phyloP scores from a whole-genome alignment of 2,329 filamentous ascomycete species.

The Mycocentrospora acerina region DNA sequence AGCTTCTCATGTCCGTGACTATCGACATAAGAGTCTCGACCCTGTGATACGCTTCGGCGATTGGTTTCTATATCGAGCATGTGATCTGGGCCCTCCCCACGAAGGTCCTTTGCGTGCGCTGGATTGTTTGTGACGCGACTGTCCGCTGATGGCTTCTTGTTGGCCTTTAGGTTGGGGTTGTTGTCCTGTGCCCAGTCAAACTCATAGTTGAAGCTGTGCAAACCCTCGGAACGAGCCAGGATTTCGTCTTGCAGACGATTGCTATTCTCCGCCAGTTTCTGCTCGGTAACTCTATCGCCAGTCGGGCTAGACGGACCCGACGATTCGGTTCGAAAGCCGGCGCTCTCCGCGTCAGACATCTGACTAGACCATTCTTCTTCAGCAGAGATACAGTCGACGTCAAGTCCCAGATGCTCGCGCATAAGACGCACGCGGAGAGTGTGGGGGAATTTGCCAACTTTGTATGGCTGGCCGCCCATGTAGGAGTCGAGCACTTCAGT shows the following conservation, averaged over 20 bases:
- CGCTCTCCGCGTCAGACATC: conserved; percentile 64
- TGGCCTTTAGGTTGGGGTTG: conserved; percentile 58
- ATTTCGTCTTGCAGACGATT: conserved; percentile 57
- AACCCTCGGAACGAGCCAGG: conserved; percentile 56
- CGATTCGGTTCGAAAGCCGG: conserved; percentile 53
- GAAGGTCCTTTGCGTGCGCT: conserved; percentile 72
- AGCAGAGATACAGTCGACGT: conserved; percentile 76
- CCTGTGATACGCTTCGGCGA: conserved; percentile 60
- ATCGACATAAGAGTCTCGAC: conserved; percentile 70
- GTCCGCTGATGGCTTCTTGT: conserved; percentile 59
- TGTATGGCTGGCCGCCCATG: conserved; percentile 88
- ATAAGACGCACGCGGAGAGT: conserved; percentile 90
- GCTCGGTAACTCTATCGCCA: conserved; percentile 38
- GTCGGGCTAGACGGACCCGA: conserved; percentile 36
- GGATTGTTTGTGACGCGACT: conserved; percentile 61
- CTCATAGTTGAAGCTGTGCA: conserved; percentile 75
- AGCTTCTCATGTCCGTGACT: conserved; percentile 70
- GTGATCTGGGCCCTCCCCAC: conserved; percentile 74
- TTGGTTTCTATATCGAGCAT: conserved; percentile 58
- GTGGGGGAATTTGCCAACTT: conserved; percentile 89
- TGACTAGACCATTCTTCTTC: conserved; percentile 40
- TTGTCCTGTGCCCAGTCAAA: conserved; percentile 62
- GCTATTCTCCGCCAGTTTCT: conserved; percentile 43
- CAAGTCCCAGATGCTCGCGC: conserved; percentile 94
- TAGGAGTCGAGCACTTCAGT: conserved; percentile 88